These are phyloP conservation scores for Malassezia sympodialis DNA, from an alignment of 1,284 basidiomycete species.

Conservation along the genomic window DNA sequence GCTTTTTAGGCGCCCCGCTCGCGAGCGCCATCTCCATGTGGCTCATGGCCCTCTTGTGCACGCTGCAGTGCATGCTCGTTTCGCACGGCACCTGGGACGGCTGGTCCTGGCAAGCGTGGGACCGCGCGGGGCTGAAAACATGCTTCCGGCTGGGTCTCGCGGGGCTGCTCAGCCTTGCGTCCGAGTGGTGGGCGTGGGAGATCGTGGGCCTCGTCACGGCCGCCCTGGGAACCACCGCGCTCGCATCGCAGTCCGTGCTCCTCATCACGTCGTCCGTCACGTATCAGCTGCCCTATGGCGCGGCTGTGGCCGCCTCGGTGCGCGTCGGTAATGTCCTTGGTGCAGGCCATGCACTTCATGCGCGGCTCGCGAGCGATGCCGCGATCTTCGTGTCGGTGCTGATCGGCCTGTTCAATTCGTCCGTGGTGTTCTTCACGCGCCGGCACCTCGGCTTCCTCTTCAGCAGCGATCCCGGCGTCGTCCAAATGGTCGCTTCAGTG, in stretches of 20 bases:
- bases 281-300: constrained; percentile 72
- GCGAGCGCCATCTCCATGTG: constrained; percentile 82
- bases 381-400: constrained; percentile 29
- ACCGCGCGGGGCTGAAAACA: constrained; percentile 24
- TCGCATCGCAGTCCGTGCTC: constrained; percentile 61
- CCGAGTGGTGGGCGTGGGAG: constrained; percentile 91
- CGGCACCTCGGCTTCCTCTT: constrained; percentile 69
- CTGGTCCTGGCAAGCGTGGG: constrained; percentile 52
- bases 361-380: constrained; percentile 40
- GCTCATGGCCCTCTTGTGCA: constrained; percentile 56
- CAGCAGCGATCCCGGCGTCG: constrained; percentile 68
- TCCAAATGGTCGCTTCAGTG: constrained; percentile 60
- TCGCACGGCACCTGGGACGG: constrained; percentile 72
- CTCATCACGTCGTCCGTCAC: constrained; percentile 64
- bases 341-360: constrained; percentile 43
- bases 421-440: constrained; percentile 63
- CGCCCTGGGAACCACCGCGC: constrained; percentile 49
- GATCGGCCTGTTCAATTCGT: constrained; percentile 50
- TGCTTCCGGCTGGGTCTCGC: constrained; percentile 34
- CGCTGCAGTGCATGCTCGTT: constrained; percentile 52
- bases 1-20: constrained; percentile 85
- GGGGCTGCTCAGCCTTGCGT: constrained; percentile 58
- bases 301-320: constrained; percentile 71
- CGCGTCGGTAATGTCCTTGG: constrained; percentile 57
- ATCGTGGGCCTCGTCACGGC: constrained; percentile 51